Conservation (phyloP, 352 stramenopile genomes). For the Globisporangium splendens region DNA sequence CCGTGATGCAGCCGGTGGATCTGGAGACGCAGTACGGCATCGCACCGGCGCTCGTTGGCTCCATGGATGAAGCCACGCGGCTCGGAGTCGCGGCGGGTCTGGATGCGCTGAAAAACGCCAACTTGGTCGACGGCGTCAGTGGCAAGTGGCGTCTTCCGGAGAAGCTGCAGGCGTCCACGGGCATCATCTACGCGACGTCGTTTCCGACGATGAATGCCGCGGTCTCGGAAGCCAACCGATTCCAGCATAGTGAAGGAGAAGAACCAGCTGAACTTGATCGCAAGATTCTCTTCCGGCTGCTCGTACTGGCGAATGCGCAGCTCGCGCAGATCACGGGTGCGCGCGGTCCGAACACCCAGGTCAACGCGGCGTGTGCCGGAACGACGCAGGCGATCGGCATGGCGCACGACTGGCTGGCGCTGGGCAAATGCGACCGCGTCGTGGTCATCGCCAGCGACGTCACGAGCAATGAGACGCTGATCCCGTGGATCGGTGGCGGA, state of each 20-base stretch:
- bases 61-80: constrained; percentile 94
- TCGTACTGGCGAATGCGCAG: constrained; percentile 95
- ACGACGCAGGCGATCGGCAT: constrained; percentile 91
- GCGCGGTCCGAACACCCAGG: constrained; percentile 94
- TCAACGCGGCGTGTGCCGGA: constrained; percentile 95
- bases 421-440: constrained; percentile 90
- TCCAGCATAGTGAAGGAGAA: constrained; percentile 23
- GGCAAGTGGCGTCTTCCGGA: constrained; percentile 88
- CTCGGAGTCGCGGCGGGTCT: constrained; percentile 93
- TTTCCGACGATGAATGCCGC: constrained; percentile 95
- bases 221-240: constrained; percentile 88
- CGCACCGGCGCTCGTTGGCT: constrained; percentile 81
- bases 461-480: constrained; percentile 85
- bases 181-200: constrained; percentile 94
- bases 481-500: constrained; percentile 94
- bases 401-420: constrained; percentile 93
- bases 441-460: constrained; percentile 94
- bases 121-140: constrained; percentile 55
- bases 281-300: constrained; percentile 96
- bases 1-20: constrained; percentile 76
- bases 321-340: constrained; percentile 94
- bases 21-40: constrained; percentile 81
- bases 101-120: constrained; percentile 91
- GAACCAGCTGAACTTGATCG: constrained; percentile 84
- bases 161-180: constrained; percentile 80